These are phyloP conservation scores for Furculomyces boomerangus DNA, from an alignment of 371 early-diverging fungal genomes.

Conservation along the genomic window DNA sequence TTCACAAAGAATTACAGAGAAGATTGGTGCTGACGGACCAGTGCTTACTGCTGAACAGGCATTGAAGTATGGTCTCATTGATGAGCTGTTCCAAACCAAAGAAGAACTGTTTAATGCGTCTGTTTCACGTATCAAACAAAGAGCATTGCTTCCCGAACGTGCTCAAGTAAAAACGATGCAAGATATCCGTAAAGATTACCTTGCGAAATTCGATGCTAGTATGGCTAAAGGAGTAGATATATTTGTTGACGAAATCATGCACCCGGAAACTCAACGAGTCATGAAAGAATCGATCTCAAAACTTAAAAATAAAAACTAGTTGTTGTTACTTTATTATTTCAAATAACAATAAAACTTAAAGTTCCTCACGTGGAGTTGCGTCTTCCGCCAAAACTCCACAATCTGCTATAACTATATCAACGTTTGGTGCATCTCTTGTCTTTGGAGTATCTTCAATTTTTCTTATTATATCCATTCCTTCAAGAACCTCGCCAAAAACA, in stretches of 20 bases:
- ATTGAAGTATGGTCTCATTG: slow-evolving; percentile 22
- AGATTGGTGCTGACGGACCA: slow-evolving; percentile 16
- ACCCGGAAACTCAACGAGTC: slow-evolving; percentile 6
- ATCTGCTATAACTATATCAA: slow-evolving; percentile 18
- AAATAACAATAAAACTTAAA: slow-evolving; percentile 3
- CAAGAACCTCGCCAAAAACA: slow-evolving; percentile 89
- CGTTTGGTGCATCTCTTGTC: slow-evolving; percentile 15
- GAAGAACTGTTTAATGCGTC: slow-evolving; percentile 8
- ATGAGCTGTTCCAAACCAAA: slow-evolving; percentile 16
- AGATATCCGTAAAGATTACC: slow-evolving; percentile 5
- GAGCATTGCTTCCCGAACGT: slow-evolving; percentile 4
- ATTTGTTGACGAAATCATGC: slow-evolving; percentile 9
- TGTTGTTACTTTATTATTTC: slow-evolving; percentile 1
- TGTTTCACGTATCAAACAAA: not conserved
- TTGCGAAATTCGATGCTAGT: slow-evolving; percentile 9
- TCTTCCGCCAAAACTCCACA: slow-evolving; percentile 15
- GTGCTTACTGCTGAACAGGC: slow-evolving; percentile 21
- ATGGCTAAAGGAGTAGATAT: slow-evolving; percentile 6
- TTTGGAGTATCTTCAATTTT: slow-evolving; percentile 41
- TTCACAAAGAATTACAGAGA: slow-evolving; percentile 20
- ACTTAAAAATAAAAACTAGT: slow-evolving; percentile 4
- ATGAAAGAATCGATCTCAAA: slow-evolving; percentile 6
- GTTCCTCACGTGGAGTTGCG: slow-evolving; percentile 16
- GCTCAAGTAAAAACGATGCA: slow-evolving; percentile 12
- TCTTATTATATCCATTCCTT: slow-evolving; percentile 68